Conservation (phyloP, 306 rosid species). For the Acmispon strigosus region DNA sequence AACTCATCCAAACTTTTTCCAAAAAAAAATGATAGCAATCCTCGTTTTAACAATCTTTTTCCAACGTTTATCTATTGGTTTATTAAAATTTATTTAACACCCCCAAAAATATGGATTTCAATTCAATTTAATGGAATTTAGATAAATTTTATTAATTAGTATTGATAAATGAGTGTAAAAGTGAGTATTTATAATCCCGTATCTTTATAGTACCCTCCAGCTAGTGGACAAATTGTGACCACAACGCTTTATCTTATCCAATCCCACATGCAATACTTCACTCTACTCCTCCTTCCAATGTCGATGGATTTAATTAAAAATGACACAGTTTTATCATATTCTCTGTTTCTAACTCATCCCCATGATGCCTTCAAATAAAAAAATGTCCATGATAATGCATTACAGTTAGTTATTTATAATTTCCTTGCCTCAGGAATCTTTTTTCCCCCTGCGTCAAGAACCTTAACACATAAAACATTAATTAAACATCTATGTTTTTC, state of each 20-base stretch:
- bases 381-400: slow-evolving; percentile 41
- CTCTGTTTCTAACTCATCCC: slow-evolving; percentile 31
- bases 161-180: too few species aligned
- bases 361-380: background rate
- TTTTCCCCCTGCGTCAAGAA: slow-evolving; percentile 22
- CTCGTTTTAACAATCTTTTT: too few species aligned
- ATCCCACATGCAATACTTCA: slow-evolving; percentile 58
- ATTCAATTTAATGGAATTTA: too few species aligned
- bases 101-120: too few species aligned
- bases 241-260: slow-evolving; percentile 28
- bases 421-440: slow-evolving; percentile 30
- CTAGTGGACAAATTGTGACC: slow-evolving; percentile 50
- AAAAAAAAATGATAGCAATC: too few species aligned
- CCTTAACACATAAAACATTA: slow-evolving; percentile 14
- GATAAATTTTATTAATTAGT: too few species aligned
- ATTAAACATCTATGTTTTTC: slow-evolving; percentile 17
- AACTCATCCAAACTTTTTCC: too few species aligned
- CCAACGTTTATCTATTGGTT: too few species aligned
- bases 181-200: too few species aligned
- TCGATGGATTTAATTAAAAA: slow-evolving; percentile 17
- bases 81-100: too few species aligned
- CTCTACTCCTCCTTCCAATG: slow-evolving; percentile 22
- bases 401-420: slow-evolving; percentile 14
- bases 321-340: slow-evolving; percentile 20
- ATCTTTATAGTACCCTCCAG: too few species aligned